Conservation (phyloP, 352 stramenopile species). For the Phytophthora lateralis region DNA sequence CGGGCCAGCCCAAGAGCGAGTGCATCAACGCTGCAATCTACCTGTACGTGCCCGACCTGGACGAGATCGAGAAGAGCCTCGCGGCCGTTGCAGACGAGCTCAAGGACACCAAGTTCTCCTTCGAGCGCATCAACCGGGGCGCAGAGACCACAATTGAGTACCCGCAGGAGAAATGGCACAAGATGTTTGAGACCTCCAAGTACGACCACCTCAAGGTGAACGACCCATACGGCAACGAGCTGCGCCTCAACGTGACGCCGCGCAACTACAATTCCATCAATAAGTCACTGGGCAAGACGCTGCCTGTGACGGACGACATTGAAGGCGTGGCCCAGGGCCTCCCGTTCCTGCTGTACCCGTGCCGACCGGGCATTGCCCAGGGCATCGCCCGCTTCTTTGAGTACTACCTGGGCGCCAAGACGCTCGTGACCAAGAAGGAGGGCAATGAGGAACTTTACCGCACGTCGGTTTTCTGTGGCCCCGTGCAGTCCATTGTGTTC, state of each 20-base stretch:
- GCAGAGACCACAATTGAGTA: conserved; percentile 53
- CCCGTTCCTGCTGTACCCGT: conserved; percentile 65
- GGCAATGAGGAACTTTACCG: conserved; percentile 42
- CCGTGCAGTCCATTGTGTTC: conserved; percentile 68
- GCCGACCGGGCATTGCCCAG: conserved; percentile 55
- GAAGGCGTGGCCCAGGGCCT: conserved; percentile 56
- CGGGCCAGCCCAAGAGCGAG: conserved; percentile 59
- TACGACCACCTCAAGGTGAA: conserved; percentile 69
- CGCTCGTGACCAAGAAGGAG: conserved; percentile 47
- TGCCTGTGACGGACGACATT: conserved; percentile 52
- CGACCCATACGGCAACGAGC: conserved; percentile 67
- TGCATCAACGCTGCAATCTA: conserved; percentile 63
- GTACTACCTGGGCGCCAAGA: conserved; percentile 67
- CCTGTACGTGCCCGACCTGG: conserved; percentile 64
- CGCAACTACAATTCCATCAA: conserved; percentile 66
- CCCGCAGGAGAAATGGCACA: conserved; percentile 61
- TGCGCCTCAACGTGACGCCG: conserved; percentile 60
- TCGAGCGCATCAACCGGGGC: conserved; percentile 62
- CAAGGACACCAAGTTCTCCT: conserved; percentile 52
- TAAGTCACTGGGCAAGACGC: conserved; percentile 53
- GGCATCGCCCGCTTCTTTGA: conserved; percentile 76
- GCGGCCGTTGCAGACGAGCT: conserved; percentile 50
- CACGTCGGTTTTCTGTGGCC: conserved; percentile 56
- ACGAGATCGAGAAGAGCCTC: conserved; percentile 62
- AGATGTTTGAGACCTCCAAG: conserved; percentile 45